Percentiles rank a stretch among this genome's conserved stretches.
Conservation (phyloP, 75 land plant genomes). For the Azolla pinnata region DNA sequence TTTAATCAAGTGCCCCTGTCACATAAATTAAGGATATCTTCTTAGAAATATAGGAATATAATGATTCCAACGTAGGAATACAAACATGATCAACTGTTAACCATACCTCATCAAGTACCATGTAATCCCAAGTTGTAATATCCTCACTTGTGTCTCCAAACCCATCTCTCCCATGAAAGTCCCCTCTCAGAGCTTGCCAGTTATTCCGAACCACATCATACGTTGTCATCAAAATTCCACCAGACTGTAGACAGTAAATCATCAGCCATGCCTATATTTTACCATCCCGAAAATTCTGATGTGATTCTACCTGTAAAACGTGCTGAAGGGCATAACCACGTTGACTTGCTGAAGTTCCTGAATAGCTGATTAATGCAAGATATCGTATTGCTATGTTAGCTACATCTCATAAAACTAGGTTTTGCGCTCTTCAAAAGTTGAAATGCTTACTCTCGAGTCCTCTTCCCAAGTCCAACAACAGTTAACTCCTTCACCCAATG, state of each 20-base stretch:
- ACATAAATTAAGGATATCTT: background rate
- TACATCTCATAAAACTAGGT: background rate
- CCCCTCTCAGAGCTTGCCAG: constrained; percentile 62
- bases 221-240: constrained; percentile 87
- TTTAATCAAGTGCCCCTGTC: constrained; percentile 88
- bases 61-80: background rate
- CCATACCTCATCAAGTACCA: constrained; percentile 91
- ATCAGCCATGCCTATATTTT: background rate
- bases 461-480: constrained; percentile 61
- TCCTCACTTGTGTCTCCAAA: constrained; percentile 46
- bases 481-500: constrained; percentile 91
- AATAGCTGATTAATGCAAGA: constrained; percentile 77
- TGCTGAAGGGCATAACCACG: constrained; percentile 71
- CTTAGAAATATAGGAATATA: background rate
- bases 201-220: constrained; percentile 95
- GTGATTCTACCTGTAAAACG: constrained; percentile 47
- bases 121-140: constrained; percentile 67
- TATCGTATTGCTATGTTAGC: background rate
- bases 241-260: constrained; percentile 28
- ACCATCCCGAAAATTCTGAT: too few relatives aligned
- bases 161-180: constrained; percentile 28
- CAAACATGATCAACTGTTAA: too few relatives aligned
- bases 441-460: constrained; percentile 62
- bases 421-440: background rate
- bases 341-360: constrained; percentile 40